These are phyloP conservation scores for Zoysia pacifica DNA, from an alignment of 176 grass and related monocot species.

Conservation along the genomic window DNA sequence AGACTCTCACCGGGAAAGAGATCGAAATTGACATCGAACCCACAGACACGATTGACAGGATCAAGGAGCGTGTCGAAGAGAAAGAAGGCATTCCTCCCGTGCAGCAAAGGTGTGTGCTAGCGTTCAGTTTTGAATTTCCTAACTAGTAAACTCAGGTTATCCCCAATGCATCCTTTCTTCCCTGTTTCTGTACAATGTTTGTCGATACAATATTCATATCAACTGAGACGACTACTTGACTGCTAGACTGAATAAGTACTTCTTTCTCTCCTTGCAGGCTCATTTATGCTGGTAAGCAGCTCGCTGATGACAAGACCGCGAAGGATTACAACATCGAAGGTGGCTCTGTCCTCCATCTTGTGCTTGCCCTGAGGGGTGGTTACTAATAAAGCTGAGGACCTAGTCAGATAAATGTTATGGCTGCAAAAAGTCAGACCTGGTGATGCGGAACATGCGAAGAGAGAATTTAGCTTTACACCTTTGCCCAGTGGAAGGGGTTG, in stretches of 20 bases:
- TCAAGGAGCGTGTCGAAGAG: constrained; percentile 97
- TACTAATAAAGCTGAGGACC: constrained; percentile 38
- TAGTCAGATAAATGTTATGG: constrained; percentile 7
- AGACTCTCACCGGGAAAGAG: constrained; percentile 89
- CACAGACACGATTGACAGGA: constrained; percentile 76
- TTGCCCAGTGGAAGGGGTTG: constrained; percentile 52
- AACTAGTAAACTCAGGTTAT: not conserved
- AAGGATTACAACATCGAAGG: constrained; percentile 99
- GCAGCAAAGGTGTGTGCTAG: constrained; percentile 68
- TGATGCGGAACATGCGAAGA: constrained; percentile 38
- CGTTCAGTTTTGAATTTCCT: not conserved
- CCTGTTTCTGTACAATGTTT: not conserved
- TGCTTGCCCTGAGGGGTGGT: constrained; percentile 93
- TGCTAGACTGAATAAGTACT: not conserved
- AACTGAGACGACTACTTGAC: not conserved
- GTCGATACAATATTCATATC: not conserved
- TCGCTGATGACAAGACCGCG: constrained; percentile 97
- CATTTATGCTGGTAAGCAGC: constrained; percentile 97
- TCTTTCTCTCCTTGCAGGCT: constrained; percentile 49
- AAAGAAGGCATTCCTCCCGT: constrained; percentile 97
- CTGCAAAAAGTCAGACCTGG: constrained; percentile 30
- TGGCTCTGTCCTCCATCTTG: constrained; percentile 95
- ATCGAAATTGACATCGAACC: constrained; percentile 92
- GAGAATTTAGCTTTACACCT: constrained; percentile 43
- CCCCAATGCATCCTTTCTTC: not conserved